Evolutionary conservation across 106 monocot species (phyloP), one percentile per base, ranked within the genome.

Genomic region (Allium sativum): DNA sequence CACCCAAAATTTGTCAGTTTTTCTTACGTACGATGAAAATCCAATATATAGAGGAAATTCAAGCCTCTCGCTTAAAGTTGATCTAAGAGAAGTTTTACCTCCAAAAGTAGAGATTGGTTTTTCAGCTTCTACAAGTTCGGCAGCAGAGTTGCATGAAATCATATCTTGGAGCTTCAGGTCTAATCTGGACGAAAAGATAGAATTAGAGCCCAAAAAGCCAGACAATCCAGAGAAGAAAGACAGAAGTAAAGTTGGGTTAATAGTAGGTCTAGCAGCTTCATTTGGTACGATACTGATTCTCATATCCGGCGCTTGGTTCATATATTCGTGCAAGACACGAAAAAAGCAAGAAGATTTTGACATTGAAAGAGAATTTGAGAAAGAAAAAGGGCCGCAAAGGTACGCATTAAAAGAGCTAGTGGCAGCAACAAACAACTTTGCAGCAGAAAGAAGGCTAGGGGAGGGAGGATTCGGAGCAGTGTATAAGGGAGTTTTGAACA

Each of bases 381-480:
- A 70, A 9, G 67, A 42, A 15, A 56, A 60, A 41, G 69, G 65
- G 12, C 74, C 67, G 3, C 59, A 61, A 22, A 66, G 59, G 45
- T 74, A 68, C 55, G 12, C 61, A 0, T 62, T 46, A 18, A 52
- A n/a, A 7, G 55, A 62, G 16, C 68, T 74, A 9, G 44, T 22
- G 11, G 45, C 13, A 0, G 74, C 74, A 7, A 74, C 74, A 18
- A 68, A 54, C 8, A 74, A 74, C 40, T 74, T 74, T 40, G 21
- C 54, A 19, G 45, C 48, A 10, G 45, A 74, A 8, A 14, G 12
- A 40, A 74, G 68, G 62, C 68, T 74, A 7, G 74, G 74, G 8
- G 7, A 68, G 45, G 74, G 74, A 55, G 74, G 68, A 46, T 74
- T 74, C 9, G 74, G 74, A 21, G 40, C 42, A 12, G 74, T 74